Base-by-base conservation (phyloP, 1,139 yeast species). In the Yamadazyma conglobata region DNA sequence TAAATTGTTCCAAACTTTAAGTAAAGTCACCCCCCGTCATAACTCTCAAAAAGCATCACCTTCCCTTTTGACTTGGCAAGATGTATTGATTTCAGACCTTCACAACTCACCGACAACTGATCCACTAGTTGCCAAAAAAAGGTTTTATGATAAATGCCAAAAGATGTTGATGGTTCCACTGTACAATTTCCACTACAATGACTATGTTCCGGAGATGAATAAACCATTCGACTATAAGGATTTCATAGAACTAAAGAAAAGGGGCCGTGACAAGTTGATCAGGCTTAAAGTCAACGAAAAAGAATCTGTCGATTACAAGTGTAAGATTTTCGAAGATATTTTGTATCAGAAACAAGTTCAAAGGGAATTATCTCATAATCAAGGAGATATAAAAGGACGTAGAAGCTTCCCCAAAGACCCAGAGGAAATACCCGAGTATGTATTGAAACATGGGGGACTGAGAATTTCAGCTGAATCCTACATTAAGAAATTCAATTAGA, bases 21-120 rank as follows among this genome's bases (percentile, higher is more conserved):
- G 19, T 11, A 25, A 25, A 18, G 11, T 18, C 10, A 12, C 5
- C 5, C 7, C 27, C 9, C 9, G 13, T 14, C 6, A 6, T 9
- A 9, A 9, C 9, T 9, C 19, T 17, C 19, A 17, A 6, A 17
- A 9, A 17, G 8, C 6, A 9, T 6, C 19, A 17, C 8, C 9
- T 5, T 18, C 25, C 8, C 10, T 14, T 15, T 23, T 38, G 21
- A 35, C 28, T 10, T 44, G 48, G 48, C 47, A 43, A 22, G 46
- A 43, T 33, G 28, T 43, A 7, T 23, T 44, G 9, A 27, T 40
- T 5, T 38, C 44, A 8, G 38, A 36, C 10, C 12, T 33, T 16
- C 18, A 19, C 13, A 15, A 24, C 8, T 15, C 30, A 16, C 21
- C 7, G 31, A 15, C 27, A 4, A 6, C n/a, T 6, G 7, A 22